Base-by-base conservation (phyloP, 139 green algal genomes). In the Picochlorum sp. region DNA sequence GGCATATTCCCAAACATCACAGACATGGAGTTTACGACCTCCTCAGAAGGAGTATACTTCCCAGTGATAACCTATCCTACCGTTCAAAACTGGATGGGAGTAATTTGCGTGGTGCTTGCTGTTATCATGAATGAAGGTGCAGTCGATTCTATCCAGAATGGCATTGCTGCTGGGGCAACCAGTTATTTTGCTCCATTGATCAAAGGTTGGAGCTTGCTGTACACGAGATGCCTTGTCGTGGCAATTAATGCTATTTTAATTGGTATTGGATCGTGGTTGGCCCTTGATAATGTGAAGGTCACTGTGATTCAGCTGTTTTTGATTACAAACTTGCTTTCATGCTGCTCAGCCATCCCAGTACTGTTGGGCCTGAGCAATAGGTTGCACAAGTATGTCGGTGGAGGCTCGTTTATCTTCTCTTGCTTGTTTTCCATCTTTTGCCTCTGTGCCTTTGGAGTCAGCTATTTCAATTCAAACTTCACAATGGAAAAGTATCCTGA, bases 291-390 rank as follows among this genome's bases (percentile, higher is more conserved):
- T 61, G n/a, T 52, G 5, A 50, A 61, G 22, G 54, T 51, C 24
- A 30, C 24, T 14, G 54, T 61, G 5, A 30, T 61, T 26, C 50
- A 73, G 28, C 79, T 94, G 13, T 94, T 90, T 67, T 72, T 93
- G 1, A 63, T 94, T 2, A 69, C 72, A 51, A 94, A 94, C 79
- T 73, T 90, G 62, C 41, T 93, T 2, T 85, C 70, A 63, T 73
- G 67, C 57, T 85, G 74, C 26, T 73, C 63, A 18, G 72, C 78
- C 33, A 40, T 88, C n/a, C 75, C 84, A 7, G 49, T 94, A 31
- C 52, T 84, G 32, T 7, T 43, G 3, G 78, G 76, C 26, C 49
- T 85, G 16, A 32, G 55, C 12, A 44, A 58, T 3, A 8, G 12
- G 7, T 45, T 74, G 32, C 60, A 69, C 49, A 26, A 5, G 41